phyloP scores from a whole-genome alignment of 2,329 filamentous ascomycete genomes.

The Penicillium sp. region DNA sequence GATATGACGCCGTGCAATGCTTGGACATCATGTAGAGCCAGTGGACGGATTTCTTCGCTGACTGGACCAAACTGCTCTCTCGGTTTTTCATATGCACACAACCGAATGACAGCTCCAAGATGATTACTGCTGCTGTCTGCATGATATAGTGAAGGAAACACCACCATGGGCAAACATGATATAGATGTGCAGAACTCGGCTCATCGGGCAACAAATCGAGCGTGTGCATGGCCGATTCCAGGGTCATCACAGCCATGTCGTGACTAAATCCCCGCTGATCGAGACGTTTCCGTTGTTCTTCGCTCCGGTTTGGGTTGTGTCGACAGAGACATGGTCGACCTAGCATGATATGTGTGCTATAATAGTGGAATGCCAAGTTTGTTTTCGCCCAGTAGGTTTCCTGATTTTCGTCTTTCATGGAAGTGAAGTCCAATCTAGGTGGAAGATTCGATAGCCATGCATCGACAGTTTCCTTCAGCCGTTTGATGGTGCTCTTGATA shows the following conservation, averaged over 20 bases:
- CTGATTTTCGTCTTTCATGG: neutral
- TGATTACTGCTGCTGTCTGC: constrained; percentile 38
- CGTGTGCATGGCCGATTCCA: constrained; percentile 36
- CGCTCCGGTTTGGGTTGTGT: constrained; percentile 15
- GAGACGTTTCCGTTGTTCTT: constrained; percentile 10
- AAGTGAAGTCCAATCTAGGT: constrained; percentile 2
- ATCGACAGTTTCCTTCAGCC: constrained; percentile 4
- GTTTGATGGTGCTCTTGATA: neutral
- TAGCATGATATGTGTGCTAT: constrained; percentile 36
- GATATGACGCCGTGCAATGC: constrained; percentile 28
- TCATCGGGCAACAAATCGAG: constrained; percentile 38
- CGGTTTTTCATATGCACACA: constrained; percentile 36
- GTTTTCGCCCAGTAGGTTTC: constrained; percentile 6
- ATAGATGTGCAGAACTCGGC: constrained; percentile 31
- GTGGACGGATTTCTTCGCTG: constrained; percentile 36
- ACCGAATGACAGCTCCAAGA: constrained; percentile 38
- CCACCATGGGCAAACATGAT: constrained; percentile 40
- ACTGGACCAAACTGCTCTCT: constrained; percentile 26
- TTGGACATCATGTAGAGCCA: constrained; percentile 36
- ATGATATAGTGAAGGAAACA: constrained; percentile 42
- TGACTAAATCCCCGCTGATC: constrained; percentile 27
- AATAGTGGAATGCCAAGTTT: constrained; percentile 39
- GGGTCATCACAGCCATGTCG: constrained; percentile 9
- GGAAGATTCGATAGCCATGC: constrained; percentile 8
- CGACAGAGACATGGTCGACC: constrained; percentile 40